A percentile compares a stretch with the other conserved stretches of the same genome.
Evolutionary conservation across 2,329 filamentous ascomycete species (phyloP).

Genomic region (Cytospora piceicola): DNA sequence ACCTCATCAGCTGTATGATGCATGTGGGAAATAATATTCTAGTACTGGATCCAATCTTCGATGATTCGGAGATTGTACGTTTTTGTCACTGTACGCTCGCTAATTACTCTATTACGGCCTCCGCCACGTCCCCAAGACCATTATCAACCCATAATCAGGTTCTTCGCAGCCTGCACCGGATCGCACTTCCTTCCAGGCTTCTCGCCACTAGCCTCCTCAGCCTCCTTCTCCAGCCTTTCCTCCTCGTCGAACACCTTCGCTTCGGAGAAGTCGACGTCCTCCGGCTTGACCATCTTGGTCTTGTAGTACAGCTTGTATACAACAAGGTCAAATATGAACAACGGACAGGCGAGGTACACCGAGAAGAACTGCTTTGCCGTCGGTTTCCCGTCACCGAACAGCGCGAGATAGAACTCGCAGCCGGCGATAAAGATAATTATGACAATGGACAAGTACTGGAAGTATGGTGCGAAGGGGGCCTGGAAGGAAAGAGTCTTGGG

Average conservation of each 20-base stretch:
- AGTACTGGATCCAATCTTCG: neutral
- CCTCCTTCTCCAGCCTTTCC: slow-evolving; percentile 34
- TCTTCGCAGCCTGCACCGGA: slow-evolving; percentile 16
- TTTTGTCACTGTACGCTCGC: neutral
- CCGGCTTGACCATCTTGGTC: slow-evolving; percentile 20
- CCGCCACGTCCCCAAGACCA: neutral
- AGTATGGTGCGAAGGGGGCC: slow-evolving; percentile 15
- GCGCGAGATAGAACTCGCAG: slow-evolving; percentile 26
- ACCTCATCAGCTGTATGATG: neutral
- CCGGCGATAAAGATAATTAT: slow-evolving; percentile 14
- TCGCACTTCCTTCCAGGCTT: slow-evolving; percentile 14
- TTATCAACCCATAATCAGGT: slow-evolving; percentile 12
- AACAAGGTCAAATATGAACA: slow-evolving; percentile 24
- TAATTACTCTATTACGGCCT: neutral
- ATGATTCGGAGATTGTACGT: neutral
- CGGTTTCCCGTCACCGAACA: slow-evolving; percentile 11
- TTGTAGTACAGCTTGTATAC: slow-evolving; percentile 31
- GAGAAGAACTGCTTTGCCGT: slow-evolving; percentile 21
- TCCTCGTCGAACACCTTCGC: slow-evolving; percentile 34
- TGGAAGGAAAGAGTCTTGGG: slow-evolving; percentile 16
- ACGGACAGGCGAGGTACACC: slow-evolving; percentile 25
- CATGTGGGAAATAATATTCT: neutral
- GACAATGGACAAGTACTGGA: slow-evolving; percentile 19
- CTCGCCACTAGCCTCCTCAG: slow-evolving; percentile 48
- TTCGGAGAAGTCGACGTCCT: slow-evolving; percentile 39